These are phyloP conservation scores for Thalassiosira profunda DNA, from an alignment of 108 stramenopile species.

Conservation along the genomic window DNA sequence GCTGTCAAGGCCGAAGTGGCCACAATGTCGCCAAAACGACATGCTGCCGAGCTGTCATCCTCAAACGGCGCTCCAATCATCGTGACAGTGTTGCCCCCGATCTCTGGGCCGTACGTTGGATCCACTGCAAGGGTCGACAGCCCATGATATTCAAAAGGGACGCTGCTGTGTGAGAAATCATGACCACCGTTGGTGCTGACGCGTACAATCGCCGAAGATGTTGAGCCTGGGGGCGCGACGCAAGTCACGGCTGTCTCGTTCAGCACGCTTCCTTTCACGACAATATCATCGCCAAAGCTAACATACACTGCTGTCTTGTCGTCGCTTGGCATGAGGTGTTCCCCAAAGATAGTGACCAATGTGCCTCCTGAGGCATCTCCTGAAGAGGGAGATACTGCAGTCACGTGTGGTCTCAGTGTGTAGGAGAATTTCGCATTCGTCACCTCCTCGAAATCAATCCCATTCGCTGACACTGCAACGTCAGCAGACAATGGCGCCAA, in stretches of 20 bases:
- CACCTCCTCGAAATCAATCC: background rate
- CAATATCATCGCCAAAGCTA: background rate
- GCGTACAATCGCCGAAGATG: background rate
- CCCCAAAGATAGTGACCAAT: background rate
- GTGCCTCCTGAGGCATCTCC: background rate
- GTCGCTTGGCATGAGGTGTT: background rate
- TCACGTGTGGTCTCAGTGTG: background rate
- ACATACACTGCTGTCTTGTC: background rate
- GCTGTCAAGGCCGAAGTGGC: background rate
- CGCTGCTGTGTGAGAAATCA: background rate
- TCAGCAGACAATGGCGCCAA: background rate
- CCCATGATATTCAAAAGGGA: background rate
- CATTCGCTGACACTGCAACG: conserved; percentile 5
- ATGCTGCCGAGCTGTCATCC: background rate
- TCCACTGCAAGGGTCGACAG: background rate
- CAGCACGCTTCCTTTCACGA: conserved; percentile 4
- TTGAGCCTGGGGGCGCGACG: background rate
- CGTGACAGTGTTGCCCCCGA: background rate
- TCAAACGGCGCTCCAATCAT: background rate
- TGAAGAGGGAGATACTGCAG: background rate
- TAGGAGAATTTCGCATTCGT: background rate
- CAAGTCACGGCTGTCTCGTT: conserved; percentile 3
- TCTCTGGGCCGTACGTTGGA: conserved; percentile 5
- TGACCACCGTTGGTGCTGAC: conserved; percentile 10
- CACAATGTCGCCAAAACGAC: conserved; percentile 6